A percentile compares a stretch with the other conserved stretches of the same genome.
phyloP scores from a whole-genome alignment of 768 basidiomycete species.

The Naganishia onofrii region DNA sequence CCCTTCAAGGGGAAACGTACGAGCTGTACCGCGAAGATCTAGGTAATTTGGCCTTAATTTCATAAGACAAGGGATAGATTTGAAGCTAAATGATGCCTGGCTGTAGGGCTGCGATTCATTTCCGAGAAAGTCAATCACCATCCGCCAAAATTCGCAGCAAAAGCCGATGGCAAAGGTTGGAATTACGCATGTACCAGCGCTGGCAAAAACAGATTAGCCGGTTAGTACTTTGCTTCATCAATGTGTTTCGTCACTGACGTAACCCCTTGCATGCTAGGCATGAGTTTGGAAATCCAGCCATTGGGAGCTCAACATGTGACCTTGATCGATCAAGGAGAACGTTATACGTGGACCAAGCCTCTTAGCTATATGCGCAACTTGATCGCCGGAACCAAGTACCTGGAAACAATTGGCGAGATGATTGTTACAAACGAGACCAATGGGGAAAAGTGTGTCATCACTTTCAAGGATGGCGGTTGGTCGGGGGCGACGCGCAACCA shows the following conservation, averaged over 20 bases:
- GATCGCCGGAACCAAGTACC: slow-evolving; percentile 85
- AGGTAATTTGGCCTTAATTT: slow-evolving; percentile 7
- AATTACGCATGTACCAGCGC: slow-evolving; percentile 70
- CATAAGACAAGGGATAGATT: no score
- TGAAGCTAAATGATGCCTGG: not conserved
- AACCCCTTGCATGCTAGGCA: slow-evolving; percentile 58
- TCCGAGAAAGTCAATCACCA: slow-evolving; percentile 85
- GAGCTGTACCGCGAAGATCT: slow-evolving; percentile 71
- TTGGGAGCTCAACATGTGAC: slow-evolving; percentile 67
- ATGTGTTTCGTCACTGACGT: not conserved
- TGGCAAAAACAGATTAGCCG: slow-evolving; percentile 87
- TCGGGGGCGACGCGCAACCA: slow-evolving; percentile 64
- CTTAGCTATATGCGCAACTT: slow-evolving; percentile 85
- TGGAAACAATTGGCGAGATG: slow-evolving; percentile 80
- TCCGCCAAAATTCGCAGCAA: slow-evolving; percentile 72
- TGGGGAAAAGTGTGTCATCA: slow-evolving; percentile 64
- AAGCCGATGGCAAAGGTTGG: slow-evolving; percentile 77
- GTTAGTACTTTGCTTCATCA: slow-evolving; percentile 54
- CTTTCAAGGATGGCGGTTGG: slow-evolving; percentile 78
- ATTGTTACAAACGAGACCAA: slow-evolving; percentile 65
- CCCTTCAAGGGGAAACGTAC: slow-evolving; percentile 83
- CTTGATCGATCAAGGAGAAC: slow-evolving; percentile 58
- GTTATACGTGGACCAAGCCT: slow-evolving; percentile 64
- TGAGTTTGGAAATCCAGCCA: slow-evolving; percentile 82
- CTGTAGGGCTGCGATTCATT: slow-evolving; percentile 57